Evolutionary conservation across 352 stramenopile species (phyloP), one percentile per base, ranked within the genome.

Genomic region (Phytophthora chlamydospora): DNA sequence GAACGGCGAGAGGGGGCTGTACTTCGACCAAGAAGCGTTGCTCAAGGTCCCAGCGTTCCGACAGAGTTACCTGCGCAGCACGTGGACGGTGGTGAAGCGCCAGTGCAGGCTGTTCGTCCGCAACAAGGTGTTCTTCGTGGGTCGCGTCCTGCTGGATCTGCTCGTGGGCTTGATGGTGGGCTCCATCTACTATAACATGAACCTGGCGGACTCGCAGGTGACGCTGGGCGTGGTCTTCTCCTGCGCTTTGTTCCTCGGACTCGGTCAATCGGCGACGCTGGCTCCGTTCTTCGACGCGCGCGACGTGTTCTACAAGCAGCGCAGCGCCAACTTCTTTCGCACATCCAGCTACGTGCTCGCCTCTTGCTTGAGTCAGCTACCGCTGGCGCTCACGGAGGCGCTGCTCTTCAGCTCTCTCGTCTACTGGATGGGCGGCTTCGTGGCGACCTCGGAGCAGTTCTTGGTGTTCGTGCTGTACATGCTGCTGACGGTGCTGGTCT

Each of bases 281-380:
- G 73, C 86, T 4, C 64, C 79, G 29, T 80, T 93, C 49, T 68
- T 82, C 24, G 58, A 73, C 71, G 41, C 86, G 38, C 80, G 89
- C 60, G 88, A 69, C 58, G 68, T 58, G 24, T 89, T 79, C 67
- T 96, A 96, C 72, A 96, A 96, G 61, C 90, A 97, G 16, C 75
- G 77, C 6, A 77, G 83, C 9, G 72, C 78, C 14, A 95, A 96
- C 59, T 95, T 96, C 66, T 97, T 86, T 44, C 80, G 80, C 11
- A 80, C 86, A 7, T 84, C 78, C n/a, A 78, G 77, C 36, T 95
- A 89, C 55, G 75, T 94, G 17, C 35, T 95, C n/a, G 83, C 74
- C 2, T 68, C 55, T 4, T 61, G 53, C 11, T 49, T 45, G 9
- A 70, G 68, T 40, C 66, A 80, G 40, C 8, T 83, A 9, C 70